These are phyloP conservation scores for Cylindrotheca fusiformis DNA, from an alignment of 108 stramenopile species.

Conservation along the genomic window DNA sequence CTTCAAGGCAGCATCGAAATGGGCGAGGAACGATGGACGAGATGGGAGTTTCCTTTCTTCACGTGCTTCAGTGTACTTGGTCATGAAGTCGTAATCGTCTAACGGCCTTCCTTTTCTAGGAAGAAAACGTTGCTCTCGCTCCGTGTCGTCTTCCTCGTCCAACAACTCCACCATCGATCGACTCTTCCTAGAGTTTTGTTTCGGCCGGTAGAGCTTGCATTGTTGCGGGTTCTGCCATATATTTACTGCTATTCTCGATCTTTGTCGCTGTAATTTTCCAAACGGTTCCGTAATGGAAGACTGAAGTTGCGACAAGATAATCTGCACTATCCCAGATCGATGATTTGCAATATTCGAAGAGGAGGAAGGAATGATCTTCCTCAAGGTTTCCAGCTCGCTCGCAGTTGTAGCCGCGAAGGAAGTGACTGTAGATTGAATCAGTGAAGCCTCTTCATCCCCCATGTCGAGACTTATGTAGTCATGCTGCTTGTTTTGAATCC, in stretches of 20 bases:
- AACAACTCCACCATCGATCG: constrained; percentile 8
- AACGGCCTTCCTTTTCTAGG: constrained; percentile 1
- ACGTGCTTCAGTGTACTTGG: constrained; percentile 16
- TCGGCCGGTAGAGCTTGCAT: constrained; percentile 29
- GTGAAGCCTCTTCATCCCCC: constrained; percentile 64
- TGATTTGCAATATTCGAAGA: constrained; percentile 35
- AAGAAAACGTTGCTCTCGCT: constrained; percentile 26
- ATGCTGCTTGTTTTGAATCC: constrained; percentile 38
- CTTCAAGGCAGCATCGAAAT: background rate
- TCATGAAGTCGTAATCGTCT: constrained; percentile 9
- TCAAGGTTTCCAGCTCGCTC: constrained; percentile 74
- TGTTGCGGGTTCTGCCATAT: constrained; percentile 54
- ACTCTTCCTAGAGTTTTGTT: background rate
- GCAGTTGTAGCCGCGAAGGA: constrained; percentile 81
- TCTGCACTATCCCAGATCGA: constrained; percentile 69
- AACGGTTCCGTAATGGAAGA: constrained; percentile 69
- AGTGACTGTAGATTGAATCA: constrained; percentile 79
- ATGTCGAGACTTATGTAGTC: constrained; percentile 43
- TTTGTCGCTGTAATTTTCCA: constrained; percentile 58
- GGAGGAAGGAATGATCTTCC: constrained; percentile 44
- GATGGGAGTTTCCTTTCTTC: constrained; percentile 3
- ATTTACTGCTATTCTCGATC: constrained; percentile 39
- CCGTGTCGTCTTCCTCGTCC: constrained; percentile 13
- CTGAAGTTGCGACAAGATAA: constrained; percentile 58
- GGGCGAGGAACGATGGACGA: constrained; percentile 13